These are phyloP conservation scores for Cercis canadensis DNA, from an alignment of 306 rosid genomes.

Conservation along the genomic window DNA sequence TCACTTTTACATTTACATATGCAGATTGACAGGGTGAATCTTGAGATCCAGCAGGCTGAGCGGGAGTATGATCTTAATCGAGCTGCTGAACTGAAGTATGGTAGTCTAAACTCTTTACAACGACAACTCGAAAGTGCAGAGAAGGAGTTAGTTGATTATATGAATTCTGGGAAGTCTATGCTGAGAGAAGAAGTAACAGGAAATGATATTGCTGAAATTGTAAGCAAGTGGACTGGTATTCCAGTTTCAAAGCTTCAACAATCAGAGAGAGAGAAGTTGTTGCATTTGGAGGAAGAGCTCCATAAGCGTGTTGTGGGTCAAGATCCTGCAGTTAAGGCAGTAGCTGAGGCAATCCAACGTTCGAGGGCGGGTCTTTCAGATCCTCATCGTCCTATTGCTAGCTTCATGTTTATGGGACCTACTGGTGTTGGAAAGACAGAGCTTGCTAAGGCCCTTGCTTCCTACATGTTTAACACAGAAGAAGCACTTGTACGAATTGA, in stretches of 20 bases:
- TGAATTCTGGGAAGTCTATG: slow-evolving; percentile 95
- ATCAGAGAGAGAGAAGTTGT: slow-evolving; percentile 84
- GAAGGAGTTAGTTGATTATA: slow-evolving; percentile 84
- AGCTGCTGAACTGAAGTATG: slow-evolving; percentile 95
- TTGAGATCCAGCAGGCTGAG: slow-evolving; percentile 97
- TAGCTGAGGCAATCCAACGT: slow-evolving; percentile 93
- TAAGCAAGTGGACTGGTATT: slow-evolving; percentile 99
- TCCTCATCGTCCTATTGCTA: slow-evolving; percentile 95
- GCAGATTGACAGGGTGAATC: slow-evolving; percentile 93
- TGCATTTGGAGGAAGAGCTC: slow-evolving; percentile 91
- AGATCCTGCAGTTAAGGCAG: slow-evolving; percentile 93
- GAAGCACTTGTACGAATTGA: slow-evolving; percentile 97
- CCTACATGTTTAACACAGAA: slow-evolving; percentile 92
- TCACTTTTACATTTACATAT: slow-evolving; percentile 22
- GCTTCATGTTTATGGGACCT: slow-evolving; percentile 99
- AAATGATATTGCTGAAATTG: slow-evolving; percentile 90
- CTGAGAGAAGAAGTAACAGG: slow-evolving; percentile 95
- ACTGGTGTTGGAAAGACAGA: slow-evolving; percentile 99
- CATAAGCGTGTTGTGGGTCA: slow-evolving; percentile 97
- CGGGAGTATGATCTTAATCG: slow-evolving; percentile 97
- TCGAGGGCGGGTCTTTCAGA: slow-evolving; percentile 98
- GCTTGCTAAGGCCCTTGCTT: slow-evolving; percentile 95
- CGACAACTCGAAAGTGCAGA: slow-evolving; percentile 83
- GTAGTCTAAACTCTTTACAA: slow-evolving; percentile 90
- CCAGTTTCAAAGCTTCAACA: slow-evolving; percentile 97